Percentiles rank a stretch among this genome's conserved stretches.
These are phyloP conservation scores for Aspergillus novofumigatus DNA, from an alignment of 2,329 filamentous ascomycete species.

Conservation along the genomic window DNA sequence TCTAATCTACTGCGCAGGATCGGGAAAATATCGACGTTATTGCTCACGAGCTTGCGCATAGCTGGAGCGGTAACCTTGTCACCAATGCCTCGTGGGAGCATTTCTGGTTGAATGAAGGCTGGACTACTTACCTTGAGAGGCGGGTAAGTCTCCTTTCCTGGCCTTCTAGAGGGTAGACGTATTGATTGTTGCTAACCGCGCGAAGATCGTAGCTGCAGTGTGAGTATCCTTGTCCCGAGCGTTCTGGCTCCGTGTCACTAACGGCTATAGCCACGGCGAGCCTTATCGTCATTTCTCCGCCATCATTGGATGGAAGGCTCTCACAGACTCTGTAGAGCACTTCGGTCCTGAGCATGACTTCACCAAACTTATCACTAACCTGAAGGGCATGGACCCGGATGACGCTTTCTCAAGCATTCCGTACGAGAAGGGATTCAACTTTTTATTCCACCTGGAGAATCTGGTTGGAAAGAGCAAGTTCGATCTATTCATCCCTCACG, in stretches of 20 bases:
- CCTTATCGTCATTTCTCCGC: slow-evolving; percentile 87
- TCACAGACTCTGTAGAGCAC: slow-evolving; percentile 72
- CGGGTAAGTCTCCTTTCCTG: slow-evolving; percentile 41
- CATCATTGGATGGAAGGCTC: slow-evolving; percentile 91
- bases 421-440: slow-evolving; percentile 95
- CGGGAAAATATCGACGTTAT: slow-evolving; percentile 93
- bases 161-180: not conserved
- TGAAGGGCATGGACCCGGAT: slow-evolving; percentile 89
- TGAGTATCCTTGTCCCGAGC: slow-evolving; percentile 17
- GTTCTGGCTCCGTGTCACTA: not conserved
- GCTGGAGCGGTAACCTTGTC: slow-evolving; percentile 81
- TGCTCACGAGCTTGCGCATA: slow-evolving; percentile 72
- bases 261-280: slow-evolving; percentile 64
- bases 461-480: slow-evolving; percentile 81
- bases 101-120: slow-evolving; percentile 68
- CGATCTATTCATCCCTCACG: slow-evolving; percentile 88
- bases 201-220: slow-evolving; percentile 39
- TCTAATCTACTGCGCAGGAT: slow-evolving; percentile 42
- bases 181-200: slow-evolving; percentile 12
- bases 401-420: slow-evolving; percentile 90
- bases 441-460: slow-evolving; percentile 85
- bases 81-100: slow-evolving; percentile 52
- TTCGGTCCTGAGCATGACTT: slow-evolving; percentile 85
- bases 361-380: slow-evolving; percentile 82
- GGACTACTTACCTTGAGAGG: slow-evolving; percentile 93